phyloP scores from a whole-genome alignment of 1,284 basidiomycete species.

The Puccinia coronata region DNA sequence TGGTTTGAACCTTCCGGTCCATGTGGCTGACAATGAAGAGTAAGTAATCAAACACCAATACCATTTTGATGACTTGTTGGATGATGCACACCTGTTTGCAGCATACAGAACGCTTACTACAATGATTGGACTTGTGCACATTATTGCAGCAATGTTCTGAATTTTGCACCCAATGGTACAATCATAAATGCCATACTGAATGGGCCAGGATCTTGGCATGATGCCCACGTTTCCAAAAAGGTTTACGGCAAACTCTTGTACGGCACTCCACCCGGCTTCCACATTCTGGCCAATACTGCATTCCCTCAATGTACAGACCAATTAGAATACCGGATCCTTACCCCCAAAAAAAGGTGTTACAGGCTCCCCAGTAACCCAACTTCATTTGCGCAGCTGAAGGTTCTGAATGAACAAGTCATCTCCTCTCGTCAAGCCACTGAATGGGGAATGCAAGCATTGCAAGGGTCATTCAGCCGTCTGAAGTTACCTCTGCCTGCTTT shows the following conservation, averaged over 20 bases:
- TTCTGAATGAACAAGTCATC: neutral
- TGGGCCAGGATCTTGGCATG: neutral
- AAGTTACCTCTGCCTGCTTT: neutral
- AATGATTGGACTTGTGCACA: neutral
- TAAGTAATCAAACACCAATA: neutral
- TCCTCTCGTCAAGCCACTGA: neutral
- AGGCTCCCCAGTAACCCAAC: neutral
- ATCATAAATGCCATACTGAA: neutral
- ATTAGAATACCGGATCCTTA: neutral
- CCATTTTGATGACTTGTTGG: neutral
- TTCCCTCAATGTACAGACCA: neutral
- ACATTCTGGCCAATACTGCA: neutral
- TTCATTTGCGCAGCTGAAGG: neutral
- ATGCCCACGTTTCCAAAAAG: neutral
- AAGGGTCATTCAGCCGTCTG: neutral
- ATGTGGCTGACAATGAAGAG: neutral
- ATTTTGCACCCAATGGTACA: neutral
- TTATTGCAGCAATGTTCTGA: neutral
- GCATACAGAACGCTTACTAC: neutral
- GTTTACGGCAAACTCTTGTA: neutral
- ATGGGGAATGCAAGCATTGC: neutral
- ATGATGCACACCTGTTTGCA: neutral
- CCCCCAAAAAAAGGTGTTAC: neutral
- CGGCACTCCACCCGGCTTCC: neutral
- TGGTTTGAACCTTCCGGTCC: neutral